Percentiles rank a stretch among this genome's conserved stretches.
Evolutionary conservation across 2,329 filamentous ascomycete species (phyloP).

Genomic region (Ophiobolus disseminans): DNA sequence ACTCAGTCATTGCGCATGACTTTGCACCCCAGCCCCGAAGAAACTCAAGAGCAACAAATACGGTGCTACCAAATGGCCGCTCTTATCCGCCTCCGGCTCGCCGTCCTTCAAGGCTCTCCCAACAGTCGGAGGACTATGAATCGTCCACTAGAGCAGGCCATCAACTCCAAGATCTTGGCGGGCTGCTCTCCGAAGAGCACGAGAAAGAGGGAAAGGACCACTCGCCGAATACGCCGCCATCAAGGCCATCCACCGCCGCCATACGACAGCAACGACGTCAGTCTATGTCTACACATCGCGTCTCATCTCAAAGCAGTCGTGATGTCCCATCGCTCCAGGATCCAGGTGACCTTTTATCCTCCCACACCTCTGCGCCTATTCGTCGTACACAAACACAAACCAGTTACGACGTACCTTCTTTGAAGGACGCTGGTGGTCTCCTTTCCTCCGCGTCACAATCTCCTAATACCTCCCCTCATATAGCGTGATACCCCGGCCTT

Average conservation of each 20-base stretch:
- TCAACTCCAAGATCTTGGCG: conserved; percentile 35
- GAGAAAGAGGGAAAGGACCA: conserved; percentile 26
- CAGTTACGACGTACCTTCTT: conserved; percentile 31
- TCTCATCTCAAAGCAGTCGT: conserved; percentile 29
- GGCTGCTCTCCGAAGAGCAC: conserved; percentile 33
- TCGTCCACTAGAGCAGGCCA: conserved; percentile 29
- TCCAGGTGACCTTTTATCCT: conserved; percentile 36
- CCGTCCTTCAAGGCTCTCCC: conserved; percentile 42
- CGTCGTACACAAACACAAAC: conserved; percentile 31
- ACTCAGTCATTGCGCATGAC: conserved; percentile 50
- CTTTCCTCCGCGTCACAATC: conserved; percentile 26
- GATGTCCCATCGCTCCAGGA: conserved; percentile 39
- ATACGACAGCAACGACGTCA: conserved; percentile 13
- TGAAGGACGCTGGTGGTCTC: conserved; percentile 44
- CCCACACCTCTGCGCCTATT: conserved; percentile 14
- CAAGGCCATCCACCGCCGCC: conserved; percentile 20
- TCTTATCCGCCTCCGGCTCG: conserved; percentile 33
- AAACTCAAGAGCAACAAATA: conserved; percentile 41
- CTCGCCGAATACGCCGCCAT: conserved; percentile 19
- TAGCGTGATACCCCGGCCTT: conserved; percentile 44
- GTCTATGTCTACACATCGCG: conserved; percentile 23
- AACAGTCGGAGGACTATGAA: conserved; percentile 45
- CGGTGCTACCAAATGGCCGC: conserved; percentile 30
- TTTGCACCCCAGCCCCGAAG: conserved; percentile 48
- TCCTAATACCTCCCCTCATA: conserved; percentile 23